These are phyloP conservation scores for Phytophthora boehmeriae DNA, from an alignment of 352 stramenopile species.

Conservation along the genomic window DNA sequence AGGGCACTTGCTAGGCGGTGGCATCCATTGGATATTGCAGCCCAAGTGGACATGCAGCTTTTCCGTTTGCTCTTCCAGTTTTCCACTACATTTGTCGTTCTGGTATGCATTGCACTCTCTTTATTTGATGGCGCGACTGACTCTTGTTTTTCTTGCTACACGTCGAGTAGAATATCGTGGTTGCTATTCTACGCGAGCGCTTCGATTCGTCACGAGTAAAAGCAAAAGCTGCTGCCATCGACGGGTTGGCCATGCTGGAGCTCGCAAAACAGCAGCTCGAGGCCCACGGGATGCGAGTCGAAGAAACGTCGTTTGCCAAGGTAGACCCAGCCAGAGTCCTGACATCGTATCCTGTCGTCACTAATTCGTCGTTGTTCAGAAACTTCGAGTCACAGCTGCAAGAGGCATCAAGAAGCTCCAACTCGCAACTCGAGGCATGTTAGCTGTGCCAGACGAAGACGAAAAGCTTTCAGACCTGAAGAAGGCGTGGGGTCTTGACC, in stretches of 20 bases:
- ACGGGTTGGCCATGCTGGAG: slow-evolving; percentile 52
- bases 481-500: slow-evolving; percentile 56
- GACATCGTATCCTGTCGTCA: background rate
- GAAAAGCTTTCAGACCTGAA: slow-evolving; percentile 55
- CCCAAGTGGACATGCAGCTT: slow-evolving; percentile 22
- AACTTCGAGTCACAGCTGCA: slow-evolving; percentile 43
- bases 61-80: slow-evolving; percentile 50
- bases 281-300: slow-evolving; percentile 48
- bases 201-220: slow-evolving; percentile 42
- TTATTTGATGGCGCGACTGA: background rate
- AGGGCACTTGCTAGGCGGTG: slow-evolving; percentile 22
- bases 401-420: slow-evolving; percentile 52
- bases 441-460: slow-evolving; percentile 42
- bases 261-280: slow-evolving; percentile 65
- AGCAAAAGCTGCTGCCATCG: slow-evolving; percentile 23
- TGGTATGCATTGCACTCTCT: slow-evolving; percentile 25
- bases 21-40: slow-evolving; percentile 25
- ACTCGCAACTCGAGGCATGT: slow-evolving; percentile 35
- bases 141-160: background rate
- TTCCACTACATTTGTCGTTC: slow-evolving; percentile 45
- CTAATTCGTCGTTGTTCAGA: slow-evolving; percentile 28
- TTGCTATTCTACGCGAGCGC: slow-evolving; percentile 66
- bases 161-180: slow-evolving; percentile 53
- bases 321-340: slow-evolving; percentile 17
- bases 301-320: slow-evolving; percentile 47